Conservation (phyloP, 1,284 basidiomycete genomes). For the Ustilago sp. region DNA sequence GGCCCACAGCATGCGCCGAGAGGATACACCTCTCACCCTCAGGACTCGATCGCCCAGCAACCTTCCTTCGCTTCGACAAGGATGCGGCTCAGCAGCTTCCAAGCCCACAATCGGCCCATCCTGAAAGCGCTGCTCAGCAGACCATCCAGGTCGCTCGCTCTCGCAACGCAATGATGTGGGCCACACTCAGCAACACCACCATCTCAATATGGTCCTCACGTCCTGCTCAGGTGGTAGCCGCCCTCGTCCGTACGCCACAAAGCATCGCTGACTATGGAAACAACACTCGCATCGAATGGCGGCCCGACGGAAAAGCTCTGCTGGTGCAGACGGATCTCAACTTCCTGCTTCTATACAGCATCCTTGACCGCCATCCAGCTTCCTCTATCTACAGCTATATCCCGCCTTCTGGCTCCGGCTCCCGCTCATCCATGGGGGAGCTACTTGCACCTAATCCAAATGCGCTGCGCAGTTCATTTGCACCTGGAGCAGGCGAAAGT, state of each 20-base stretch:
- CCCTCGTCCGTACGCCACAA: slow-evolving; percentile 55
- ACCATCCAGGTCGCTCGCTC: slow-evolving; percentile 54
- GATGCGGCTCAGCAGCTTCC: slow-evolving; percentile 47
- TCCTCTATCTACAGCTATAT: slow-evolving; percentile 58
- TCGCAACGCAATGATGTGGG: slow-evolving; percentile 60
- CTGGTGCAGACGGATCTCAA: slow-evolving; percentile 51
- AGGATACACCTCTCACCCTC: slow-evolving; percentile 59
- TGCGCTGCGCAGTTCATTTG: slow-evolving; percentile 54
- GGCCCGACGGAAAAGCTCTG: slow-evolving; percentile 52
- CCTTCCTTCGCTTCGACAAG: slow-evolving; percentile 43
- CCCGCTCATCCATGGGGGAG: slow-evolving; percentile 46
- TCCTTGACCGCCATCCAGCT: slow-evolving; percentile 40
- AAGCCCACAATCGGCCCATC: neutral
- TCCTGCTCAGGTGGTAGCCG: slow-evolving; percentile 63
- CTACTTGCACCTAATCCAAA: slow-evolving; percentile 47
- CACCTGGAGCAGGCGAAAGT: slow-evolving; percentile 59
- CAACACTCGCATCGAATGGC: slow-evolving; percentile 59
- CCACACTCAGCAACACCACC: slow-evolving; percentile 46
- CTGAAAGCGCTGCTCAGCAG: slow-evolving; percentile 22
- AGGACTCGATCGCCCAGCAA: slow-evolving; percentile 37
- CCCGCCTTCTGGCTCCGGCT: slow-evolving; percentile 49
- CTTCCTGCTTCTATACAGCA: slow-evolving; percentile 53
- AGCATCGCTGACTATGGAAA: slow-evolving; percentile 63
- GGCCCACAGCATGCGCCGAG: slow-evolving; percentile 63
- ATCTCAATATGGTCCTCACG: slow-evolving; percentile 61